Conservation (phyloP, 805 yeast species). For the Teunomyces stri region DNA sequence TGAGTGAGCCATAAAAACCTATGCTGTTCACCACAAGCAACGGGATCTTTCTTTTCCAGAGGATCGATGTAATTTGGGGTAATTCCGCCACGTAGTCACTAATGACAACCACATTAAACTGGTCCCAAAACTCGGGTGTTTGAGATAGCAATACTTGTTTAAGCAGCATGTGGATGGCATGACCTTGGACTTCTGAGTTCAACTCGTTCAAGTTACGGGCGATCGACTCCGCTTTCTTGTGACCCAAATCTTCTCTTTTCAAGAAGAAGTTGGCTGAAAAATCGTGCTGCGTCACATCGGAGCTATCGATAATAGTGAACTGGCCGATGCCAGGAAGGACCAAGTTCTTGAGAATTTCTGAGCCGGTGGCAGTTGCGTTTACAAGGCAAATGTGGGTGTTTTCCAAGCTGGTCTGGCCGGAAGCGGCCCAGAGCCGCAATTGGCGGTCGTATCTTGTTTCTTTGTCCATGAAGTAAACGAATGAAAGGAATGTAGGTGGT, state of each 20-base stretch:
- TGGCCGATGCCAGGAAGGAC: constrained; percentile 71
- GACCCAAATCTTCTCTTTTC: constrained; percentile 42
- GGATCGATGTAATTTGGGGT: constrained; percentile 25
- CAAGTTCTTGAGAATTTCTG: constrained; percentile 75
- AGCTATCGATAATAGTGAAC: constrained; percentile 56
- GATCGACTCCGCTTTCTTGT: constrained; percentile 37
- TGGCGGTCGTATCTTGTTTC: constrained; percentile 77
- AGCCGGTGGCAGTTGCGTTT: constrained; percentile 54
- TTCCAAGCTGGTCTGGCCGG: constrained; percentile 67
- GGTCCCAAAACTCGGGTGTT: constrained; percentile 40
- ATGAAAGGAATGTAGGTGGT: background rate
- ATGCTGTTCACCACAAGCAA: constrained; percentile 47
- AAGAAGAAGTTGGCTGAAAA: constrained; percentile 64
- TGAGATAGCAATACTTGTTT: constrained; percentile 10
- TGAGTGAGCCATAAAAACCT: constrained; percentile 67
- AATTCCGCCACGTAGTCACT: constrained; percentile 28
- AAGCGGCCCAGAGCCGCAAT: constrained; percentile 77
- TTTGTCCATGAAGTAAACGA: constrained; percentile 31
- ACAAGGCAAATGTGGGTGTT: constrained; percentile 59
- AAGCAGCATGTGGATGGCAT: constrained; percentile 15
- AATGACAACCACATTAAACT: constrained; percentile 50
- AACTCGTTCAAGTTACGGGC: constrained; percentile 48
- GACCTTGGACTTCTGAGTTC: constrained; percentile 56
- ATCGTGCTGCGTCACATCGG: constrained; percentile 40
- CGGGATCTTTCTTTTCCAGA: constrained; percentile 52